phyloP scores from a whole-genome alignment of 1,284 basidiomycete genomes.

The Taiwanofungus camphoratus region DNA sequence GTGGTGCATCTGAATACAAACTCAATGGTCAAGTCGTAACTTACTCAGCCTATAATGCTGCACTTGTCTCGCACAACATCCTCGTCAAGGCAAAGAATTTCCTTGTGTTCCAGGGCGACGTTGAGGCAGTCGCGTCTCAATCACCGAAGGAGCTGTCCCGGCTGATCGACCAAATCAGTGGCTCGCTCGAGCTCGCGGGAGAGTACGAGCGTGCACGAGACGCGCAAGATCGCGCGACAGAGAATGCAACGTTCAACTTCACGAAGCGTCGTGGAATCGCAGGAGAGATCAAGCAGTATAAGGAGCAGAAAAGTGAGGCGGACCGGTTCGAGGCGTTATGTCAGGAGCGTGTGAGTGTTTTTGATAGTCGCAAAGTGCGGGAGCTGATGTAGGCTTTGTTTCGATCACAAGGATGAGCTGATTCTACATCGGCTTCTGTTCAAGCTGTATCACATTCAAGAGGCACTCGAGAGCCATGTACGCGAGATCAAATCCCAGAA shows the following conservation, averaged over 20 bases:
- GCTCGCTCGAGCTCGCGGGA: constrained; percentile 82
- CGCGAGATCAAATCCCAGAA: constrained; percentile 69
- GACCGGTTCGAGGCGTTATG: constrained; percentile 82
- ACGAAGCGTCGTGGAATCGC: constrained; percentile 90
- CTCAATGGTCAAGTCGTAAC: constrained; percentile 77
- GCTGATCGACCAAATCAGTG: constrained; percentile 94
- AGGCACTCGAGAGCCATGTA: constrained; percentile 69
- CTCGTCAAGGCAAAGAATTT: constrained; percentile 99
- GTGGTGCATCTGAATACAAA: constrained; percentile 85
- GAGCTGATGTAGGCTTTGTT: background rate
- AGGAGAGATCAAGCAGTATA: constrained; percentile 95
- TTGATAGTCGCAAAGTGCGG: no score
- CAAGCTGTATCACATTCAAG: constrained; percentile 88
- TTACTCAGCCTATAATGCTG: constrained; percentile 81
- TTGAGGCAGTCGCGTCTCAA: constrained; percentile 96
- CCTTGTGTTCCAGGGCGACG: constrained; percentile 99
- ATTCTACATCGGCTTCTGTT: constrained; percentile 83
- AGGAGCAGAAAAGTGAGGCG: constrained; percentile 94
- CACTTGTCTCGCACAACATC: constrained; percentile 87
- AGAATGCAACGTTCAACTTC: constrained; percentile 91
- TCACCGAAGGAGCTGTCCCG: constrained; percentile 86
- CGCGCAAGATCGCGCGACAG: constrained; percentile 85
- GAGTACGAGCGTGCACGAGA: constrained; percentile 91
- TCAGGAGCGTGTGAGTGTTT: constrained; percentile 54
- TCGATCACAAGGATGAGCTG: constrained; percentile 61